Evolutionary conservation across 257 asterid species (phyloP).

Genomic region (Apocynum venetum): DNA sequence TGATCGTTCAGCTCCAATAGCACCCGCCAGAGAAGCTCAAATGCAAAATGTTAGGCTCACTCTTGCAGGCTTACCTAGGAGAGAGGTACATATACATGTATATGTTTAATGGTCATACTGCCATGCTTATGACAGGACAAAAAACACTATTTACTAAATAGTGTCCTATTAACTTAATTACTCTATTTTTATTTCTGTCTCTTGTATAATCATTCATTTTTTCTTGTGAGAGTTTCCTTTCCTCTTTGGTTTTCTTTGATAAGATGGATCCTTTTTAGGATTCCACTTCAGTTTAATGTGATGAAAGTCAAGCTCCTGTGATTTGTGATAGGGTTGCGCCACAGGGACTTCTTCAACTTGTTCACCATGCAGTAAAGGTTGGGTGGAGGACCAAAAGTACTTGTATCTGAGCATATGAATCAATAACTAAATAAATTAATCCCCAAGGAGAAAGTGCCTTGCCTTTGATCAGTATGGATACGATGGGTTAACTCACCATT

Average conservation of each 20-base stretch:
- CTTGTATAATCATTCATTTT: not conserved
- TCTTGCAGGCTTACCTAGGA: conserved; percentile 91
- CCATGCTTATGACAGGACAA: not conserved
- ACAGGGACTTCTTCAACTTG: not conserved
- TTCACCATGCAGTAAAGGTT: not conserved
- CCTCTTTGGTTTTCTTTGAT: not conserved
- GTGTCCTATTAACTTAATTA: not conserved
- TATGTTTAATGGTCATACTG: not conserved
- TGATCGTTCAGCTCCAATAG: conserved; percentile 51
- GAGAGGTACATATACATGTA: conserved; percentile 60
- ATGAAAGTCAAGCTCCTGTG: not conserved
- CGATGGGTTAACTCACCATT: not conserved
- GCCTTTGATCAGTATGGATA: not conserved
- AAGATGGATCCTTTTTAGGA: not conserved
- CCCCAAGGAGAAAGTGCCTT: not conserved
- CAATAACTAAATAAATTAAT: not conserved
- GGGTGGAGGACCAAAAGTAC: not conserved
- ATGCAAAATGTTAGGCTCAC: conserved; percentile 66
- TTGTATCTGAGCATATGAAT: not conserved
- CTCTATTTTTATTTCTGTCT: too few relatives aligned
- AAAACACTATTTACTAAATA: not conserved
- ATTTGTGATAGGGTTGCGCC: not conserved
- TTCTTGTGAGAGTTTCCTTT: not conserved
- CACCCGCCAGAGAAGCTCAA: conserved; percentile 36
- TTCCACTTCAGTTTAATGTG: not conserved